phyloP scores from a whole-genome alignment of 495 filamentous ascomycete genomes.

The Daldinia loculata region DNA sequence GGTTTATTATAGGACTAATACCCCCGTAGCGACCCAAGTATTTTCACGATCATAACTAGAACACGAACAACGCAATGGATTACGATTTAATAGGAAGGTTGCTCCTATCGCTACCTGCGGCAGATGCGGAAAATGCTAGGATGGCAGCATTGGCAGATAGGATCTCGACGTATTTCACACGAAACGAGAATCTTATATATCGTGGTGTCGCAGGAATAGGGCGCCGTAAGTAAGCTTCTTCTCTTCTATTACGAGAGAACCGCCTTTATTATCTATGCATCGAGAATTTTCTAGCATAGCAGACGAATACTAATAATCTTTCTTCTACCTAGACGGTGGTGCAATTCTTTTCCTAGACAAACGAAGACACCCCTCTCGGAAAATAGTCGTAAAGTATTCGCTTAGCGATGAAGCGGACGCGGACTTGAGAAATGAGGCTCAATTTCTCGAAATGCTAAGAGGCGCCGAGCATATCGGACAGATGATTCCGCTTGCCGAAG shows the following conservation, averaged over 20 bases:
- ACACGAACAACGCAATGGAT: slow-evolving; percentile 1
- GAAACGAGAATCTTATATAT: slow-evolving; percentile 8
- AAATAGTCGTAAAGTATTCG: slow-evolving; percentile 37
- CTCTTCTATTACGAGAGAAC: not conserved
- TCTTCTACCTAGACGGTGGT: slow-evolving; percentile 17
- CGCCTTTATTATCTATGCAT: not conserved
- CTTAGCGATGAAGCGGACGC: slow-evolving; percentile 9
- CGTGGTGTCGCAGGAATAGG: slow-evolving; percentile 16
- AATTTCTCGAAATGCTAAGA: slow-evolving; percentile 20
- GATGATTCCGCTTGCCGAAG: slow-evolving; percentile 10
- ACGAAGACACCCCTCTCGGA: not conserved
- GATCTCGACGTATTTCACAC: slow-evolving; percentile 4
- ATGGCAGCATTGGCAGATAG: not conserved
- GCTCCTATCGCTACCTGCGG: not conserved
- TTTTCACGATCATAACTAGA: not conserved
- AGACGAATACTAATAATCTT: not conserved
- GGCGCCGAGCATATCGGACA: slow-evolving; percentile 38
- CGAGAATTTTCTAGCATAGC: not conserved
- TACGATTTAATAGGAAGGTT: not conserved
- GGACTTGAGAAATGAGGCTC: slow-evolving; percentile 24
- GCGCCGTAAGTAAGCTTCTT: slow-evolving; percentile 15
- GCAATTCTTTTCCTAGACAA: slow-evolving; percentile 14
- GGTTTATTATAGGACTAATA: no score
- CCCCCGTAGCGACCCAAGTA: not conserved
- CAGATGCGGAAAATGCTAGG: not conserved